Base-by-base conservation (phyloP, 805 yeast genomes). In the Ogataea wickerhamii region DNA sequence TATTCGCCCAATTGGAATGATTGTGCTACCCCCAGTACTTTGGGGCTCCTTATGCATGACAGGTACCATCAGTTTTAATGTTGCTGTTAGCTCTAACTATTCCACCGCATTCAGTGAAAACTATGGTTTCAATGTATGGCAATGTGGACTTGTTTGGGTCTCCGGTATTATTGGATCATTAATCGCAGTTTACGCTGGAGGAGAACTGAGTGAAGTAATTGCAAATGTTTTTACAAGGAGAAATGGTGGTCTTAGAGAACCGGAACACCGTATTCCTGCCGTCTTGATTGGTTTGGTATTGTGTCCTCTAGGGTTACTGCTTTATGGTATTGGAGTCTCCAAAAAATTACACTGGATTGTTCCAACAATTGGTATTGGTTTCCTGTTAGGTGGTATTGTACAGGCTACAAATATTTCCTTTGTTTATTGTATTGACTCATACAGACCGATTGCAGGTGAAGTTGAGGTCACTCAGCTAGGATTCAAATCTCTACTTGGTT, bases 401-500 rank as follows among this genome's bases (percentile, higher is more conserved):
- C 41, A 38, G 20, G 41, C 41, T n/a, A 38, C 41, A 6, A 38
- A 38, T 27, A 29, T 38, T 14, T 38, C 41, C 12, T 38, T 38
- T 23, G 41, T 38, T 27, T 38, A 38, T 29, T 38, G 41, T 33
- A 34, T 38, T 3, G 41, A 38, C 37, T 32, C 41, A 16, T 38
- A 38, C 41, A 18, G 41, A 28, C 41, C 41, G 11, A 38, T 38
- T 28, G 37, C 41, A 6, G 41, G 41, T 18, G 41, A 38, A 17
- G 41, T 38, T 21, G 37, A 38, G 17, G 41, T 38, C 14, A 38
- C 41, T 3, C 41, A 38, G 26, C 14, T 38, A 4, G 41, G 41
- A 22, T 38, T 38, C 37, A 38, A 38, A 25, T 22, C 41, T 7
- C 17, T 38, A n/a, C 41, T 38, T 7, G 41, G 41, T 12, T 38